Evolutionary conservation across 129 eudicot genomes (phyloP).

Genomic region (Centaurea solstitialis): DNA sequence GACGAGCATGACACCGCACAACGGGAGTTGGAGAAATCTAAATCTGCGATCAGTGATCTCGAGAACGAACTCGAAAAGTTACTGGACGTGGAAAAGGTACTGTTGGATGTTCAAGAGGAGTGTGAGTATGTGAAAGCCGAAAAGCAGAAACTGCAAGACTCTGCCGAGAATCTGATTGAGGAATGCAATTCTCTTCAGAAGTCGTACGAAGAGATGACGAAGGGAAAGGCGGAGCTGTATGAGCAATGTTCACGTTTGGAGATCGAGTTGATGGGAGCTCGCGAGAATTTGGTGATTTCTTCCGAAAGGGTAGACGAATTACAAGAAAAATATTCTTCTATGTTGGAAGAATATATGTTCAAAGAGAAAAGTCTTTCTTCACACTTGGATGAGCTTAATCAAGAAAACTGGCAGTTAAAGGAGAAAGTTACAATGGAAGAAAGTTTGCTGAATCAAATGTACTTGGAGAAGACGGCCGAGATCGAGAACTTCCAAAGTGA

Average conservation of each 20-base stretch:
- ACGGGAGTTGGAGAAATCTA: slow-evolving; percentile 40
- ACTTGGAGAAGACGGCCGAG: slow-evolving; percentile 58
- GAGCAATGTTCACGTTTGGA: slow-evolving; percentile 40
- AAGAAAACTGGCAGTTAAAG: slow-evolving; percentile 51
- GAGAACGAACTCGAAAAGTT: slow-evolving; percentile 49
- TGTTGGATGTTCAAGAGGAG: slow-evolving; percentile 49
- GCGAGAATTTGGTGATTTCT: slow-evolving; percentile 37
- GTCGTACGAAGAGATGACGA: slow-evolving; percentile 48
- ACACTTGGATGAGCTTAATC: slow-evolving; percentile 62
- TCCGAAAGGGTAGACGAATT: slow-evolving; percentile 39
- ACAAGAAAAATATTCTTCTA: slow-evolving; percentile 47
- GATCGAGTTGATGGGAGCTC: slow-evolving; percentile 41
- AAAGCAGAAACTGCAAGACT: slow-evolving; percentile 51
- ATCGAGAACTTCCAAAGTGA: slow-evolving; percentile 48
- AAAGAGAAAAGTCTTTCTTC: slow-evolving; percentile 55
- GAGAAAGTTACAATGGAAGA: slow-evolving; percentile 50
- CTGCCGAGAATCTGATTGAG: slow-evolving; percentile 43
- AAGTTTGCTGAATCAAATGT: slow-evolving; percentile 55
- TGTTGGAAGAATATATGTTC: slow-evolving; percentile 45
- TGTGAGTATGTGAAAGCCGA: slow-evolving; percentile 44
- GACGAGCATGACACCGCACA: slow-evolving; percentile 32
- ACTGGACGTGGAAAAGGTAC: slow-evolving; percentile 31
- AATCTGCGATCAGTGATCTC: slow-evolving; percentile 40
- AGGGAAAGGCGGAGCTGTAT: slow-evolving; percentile 40
- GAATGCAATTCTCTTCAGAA: slow-evolving; percentile 49